Evolutionary conservation across 2,329 filamentous ascomycete species (phyloP).

Genomic region (Fusarium irregulare): DNA sequence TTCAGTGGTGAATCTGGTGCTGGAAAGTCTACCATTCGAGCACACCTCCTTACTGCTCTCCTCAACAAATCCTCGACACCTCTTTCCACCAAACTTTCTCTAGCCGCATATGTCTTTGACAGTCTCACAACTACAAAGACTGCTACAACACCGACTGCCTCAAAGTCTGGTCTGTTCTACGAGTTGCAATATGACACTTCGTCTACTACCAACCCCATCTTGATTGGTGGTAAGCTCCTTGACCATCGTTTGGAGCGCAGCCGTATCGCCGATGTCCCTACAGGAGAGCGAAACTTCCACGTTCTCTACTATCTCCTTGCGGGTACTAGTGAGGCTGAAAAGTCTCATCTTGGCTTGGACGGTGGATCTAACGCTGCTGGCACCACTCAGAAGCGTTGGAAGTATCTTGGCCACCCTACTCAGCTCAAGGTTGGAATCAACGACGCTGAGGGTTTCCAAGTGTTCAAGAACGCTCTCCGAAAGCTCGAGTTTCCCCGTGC

Average conservation of each 20-base stretch:
- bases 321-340: conserved; percentile 91
- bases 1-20: conserved; percentile 91
- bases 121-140: conserved; percentile 97
- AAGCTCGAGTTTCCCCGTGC: conserved; percentile 93
- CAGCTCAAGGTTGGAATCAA: conserved; percentile 98
- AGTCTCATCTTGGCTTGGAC: conserved; percentile 79
- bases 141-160: conserved; percentile 92
- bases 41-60: conserved; percentile 86
- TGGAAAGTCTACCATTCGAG: conserved; percentile 94
- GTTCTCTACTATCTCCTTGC: conserved; percentile 94
- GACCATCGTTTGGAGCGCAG: conserved; percentile 94
- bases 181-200: conserved; percentile 97
- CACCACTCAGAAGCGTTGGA: conserved; percentile 81
- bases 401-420: conserved; percentile 94
- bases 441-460: conserved; percentile 92
- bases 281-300: conserved; percentile 96
- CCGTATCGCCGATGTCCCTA: conserved; percentile 90
- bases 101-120: conserved; percentile 95
- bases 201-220: conserved; percentile 82
- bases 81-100: conserved; percentile 90
- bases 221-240: conserved; percentile 93
- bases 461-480: conserved; percentile 94
- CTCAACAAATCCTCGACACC: conserved; percentile 92
- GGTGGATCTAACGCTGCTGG: conserved; percentile 61
- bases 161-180: conserved; percentile 94